Percentiles rank a stretch among this genome's conserved stretches.
These are phyloP conservation scores for Leccinum subtestaceum DNA, from an alignment of 768 basidiomycete species.

Conservation along the genomic window DNA sequence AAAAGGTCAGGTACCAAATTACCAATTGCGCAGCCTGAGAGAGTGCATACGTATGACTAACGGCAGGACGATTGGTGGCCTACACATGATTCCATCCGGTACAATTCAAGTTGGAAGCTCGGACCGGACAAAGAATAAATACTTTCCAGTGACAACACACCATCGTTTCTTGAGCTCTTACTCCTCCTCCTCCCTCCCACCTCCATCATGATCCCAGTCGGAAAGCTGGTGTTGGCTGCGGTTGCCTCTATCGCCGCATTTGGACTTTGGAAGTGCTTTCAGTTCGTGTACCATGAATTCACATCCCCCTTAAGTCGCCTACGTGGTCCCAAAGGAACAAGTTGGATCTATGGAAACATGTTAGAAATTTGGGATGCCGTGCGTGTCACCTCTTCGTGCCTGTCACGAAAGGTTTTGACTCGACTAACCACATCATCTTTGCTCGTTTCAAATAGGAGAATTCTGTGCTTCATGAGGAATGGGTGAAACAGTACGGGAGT, in stretches of 20 bases:
- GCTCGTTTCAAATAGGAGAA: conserved; percentile 2
- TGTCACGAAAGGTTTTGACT: no score
- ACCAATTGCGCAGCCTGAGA: no score
- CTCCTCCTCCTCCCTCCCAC: no score
- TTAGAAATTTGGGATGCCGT: conserved; percentile 44
- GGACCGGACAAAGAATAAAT: no score
- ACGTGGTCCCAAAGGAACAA: conserved; percentile 43
- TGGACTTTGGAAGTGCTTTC: conserved; percentile 8
- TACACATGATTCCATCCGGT: no score
- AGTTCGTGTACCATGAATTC: conserved; percentile 31
- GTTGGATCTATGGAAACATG: conserved; percentile 50
- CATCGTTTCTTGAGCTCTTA: no score
- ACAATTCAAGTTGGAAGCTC: no score
- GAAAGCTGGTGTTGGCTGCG: neutral
- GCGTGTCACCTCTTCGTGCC: conserved; percentile 1
- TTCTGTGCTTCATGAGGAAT: conserved; percentile 11
- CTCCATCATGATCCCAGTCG: conserved; percentile 7
- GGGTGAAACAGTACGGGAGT: conserved; percentile 14
- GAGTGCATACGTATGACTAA: no score
- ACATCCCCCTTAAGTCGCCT: conserved; percentile 45
- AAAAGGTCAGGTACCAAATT: no score
- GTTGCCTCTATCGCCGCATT: neutral
- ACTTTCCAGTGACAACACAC: no score
- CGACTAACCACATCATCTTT: neutral
- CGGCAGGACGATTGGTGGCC: no score